Conservation (phyloP, 805 yeast species). For the Torulaspora franciscae region DNA sequence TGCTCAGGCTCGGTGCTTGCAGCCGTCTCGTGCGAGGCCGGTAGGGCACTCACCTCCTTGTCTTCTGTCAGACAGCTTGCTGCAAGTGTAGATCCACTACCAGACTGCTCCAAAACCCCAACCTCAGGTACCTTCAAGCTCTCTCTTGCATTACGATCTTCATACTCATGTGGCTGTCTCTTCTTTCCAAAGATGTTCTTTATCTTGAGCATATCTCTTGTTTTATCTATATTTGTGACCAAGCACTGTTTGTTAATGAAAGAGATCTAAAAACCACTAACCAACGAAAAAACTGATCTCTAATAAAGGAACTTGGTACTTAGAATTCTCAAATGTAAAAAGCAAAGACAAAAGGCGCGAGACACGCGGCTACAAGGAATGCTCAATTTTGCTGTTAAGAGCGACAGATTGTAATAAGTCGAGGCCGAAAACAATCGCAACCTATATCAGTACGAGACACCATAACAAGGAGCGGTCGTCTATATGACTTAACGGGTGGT, state of each 20-base stretch:
- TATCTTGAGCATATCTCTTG: conserved; percentile 12
- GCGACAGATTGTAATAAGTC: neutral
- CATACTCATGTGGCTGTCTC: conserved; percentile 11
- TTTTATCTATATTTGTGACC: neutral
- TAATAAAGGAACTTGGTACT: neutral
- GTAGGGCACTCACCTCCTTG: neutral
- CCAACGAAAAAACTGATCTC: neutral
- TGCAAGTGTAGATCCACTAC: neutral
- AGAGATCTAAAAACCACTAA: neutral
- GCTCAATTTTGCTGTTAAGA: neutral
- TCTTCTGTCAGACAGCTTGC: neutral
- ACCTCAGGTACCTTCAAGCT: neutral
- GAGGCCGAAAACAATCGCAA: too few species aligned
- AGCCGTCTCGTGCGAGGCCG: neutral
- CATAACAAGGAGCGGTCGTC: too few species aligned
- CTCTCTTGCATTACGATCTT: neutral
- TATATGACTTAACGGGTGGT: too few species aligned
- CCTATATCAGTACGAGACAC: too few species aligned
- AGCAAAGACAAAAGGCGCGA: neutral
- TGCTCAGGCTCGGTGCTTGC: neutral
- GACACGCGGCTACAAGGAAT: neutral
- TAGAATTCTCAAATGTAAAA: neutral
- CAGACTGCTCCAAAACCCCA: neutral
- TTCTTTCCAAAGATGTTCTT: conserved; percentile 20
- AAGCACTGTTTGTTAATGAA: neutral